Base-by-base conservation (phyloP, 371 early-diverging fungal species). In the Mortierella sp. region DNA sequence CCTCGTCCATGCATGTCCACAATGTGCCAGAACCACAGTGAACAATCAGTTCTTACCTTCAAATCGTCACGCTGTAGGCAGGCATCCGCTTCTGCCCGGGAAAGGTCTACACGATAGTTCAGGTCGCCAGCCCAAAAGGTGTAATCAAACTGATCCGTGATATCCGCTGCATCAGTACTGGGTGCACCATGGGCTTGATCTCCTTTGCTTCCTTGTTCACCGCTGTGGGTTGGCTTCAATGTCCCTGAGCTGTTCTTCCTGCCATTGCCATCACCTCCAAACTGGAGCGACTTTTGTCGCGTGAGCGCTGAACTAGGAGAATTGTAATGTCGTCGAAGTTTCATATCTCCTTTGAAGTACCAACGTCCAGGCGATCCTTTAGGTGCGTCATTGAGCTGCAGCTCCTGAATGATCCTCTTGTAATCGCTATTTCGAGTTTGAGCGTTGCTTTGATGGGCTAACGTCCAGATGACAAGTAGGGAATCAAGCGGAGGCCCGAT, bases 41-140 rank as follows among this genome's bases (percentile, higher is more conserved):
- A 10, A 7, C n/a, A 10, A 34, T 34, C 34, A 48, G n/a, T 7
- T 7, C 50, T 57, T 79, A 84, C 87, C 69, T 79, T 79, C 25
- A 80, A 72, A 54, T 87, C 83, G 8, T 80, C 79, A 27, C 67
- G 79, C 25, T 69, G 54, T 1, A 92, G 52, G 14, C 84, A 73
- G 14, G 78, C 71, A 16, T 91, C 82, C 0, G 88, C 92, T 57
- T 81, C 62, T 4, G 77, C 60, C 24, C 92, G 59, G 0, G 84
- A 76, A 41, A 86, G 82, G 55, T 89, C 82, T 13, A 92, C 83
- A 8, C 94, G 87, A 72, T 93, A 93, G 67, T 94, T 93, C 53
- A 93, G 80, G 67, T 94, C 94, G 27, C 94, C 94, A 60, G 91
- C 86, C 78, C 90, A 84, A 64, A 94, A 92, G 2, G 85, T 82